phyloP scores from a whole-genome alignment of 805 yeast species.

The Yarrowia bubula region DNA sequence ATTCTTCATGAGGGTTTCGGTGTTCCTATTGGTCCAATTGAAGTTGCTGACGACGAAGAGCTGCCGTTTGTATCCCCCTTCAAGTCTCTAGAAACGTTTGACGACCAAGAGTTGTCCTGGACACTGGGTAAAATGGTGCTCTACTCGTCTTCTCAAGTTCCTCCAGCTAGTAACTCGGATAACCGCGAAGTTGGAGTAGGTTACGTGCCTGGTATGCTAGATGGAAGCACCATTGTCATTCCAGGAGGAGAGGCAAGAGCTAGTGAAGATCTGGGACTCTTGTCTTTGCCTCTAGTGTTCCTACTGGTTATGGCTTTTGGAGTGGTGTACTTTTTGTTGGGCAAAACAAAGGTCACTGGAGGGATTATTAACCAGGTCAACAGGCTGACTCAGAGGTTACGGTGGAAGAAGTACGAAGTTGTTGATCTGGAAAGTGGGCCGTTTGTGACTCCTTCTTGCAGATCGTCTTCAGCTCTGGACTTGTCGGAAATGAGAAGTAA shows the following conservation, averaged over 20 bases:
- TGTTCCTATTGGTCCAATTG: slow-evolving; percentile 50
- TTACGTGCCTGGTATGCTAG: slow-evolving; percentile 21
- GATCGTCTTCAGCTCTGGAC: slow-evolving; percentile 1
- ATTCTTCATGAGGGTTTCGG: slow-evolving; percentile 90
- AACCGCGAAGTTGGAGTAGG: neutral
- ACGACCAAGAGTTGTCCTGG: slow-evolving; percentile 92
- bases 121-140: slow-evolving; percentile 84
- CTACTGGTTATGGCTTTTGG: slow-evolving; percentile 1
- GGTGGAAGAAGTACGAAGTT: neutral
- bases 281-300: slow-evolving; percentile 2
- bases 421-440: slow-evolving; percentile 11
- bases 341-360: slow-evolving; percentile 6
- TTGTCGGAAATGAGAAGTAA: neutral
- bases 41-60: slow-evolving; percentile 14
- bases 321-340: neutral
- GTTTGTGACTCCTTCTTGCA: neutral
- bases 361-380: slow-evolving; percentile 1
- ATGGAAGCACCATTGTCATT: neutral
- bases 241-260: slow-evolving; percentile 3
- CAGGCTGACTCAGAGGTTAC: neutral
- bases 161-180: neutral
- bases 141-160: slow-evolving; percentile 67
- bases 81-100: slow-evolving; percentile 74
- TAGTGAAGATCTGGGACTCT: neutral
- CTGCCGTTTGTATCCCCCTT: slow-evolving; percentile 54